phyloP scores from a whole-genome alignment of 192 early-diverging fungal species.

The Gamsiella multidivaricata region DNA sequence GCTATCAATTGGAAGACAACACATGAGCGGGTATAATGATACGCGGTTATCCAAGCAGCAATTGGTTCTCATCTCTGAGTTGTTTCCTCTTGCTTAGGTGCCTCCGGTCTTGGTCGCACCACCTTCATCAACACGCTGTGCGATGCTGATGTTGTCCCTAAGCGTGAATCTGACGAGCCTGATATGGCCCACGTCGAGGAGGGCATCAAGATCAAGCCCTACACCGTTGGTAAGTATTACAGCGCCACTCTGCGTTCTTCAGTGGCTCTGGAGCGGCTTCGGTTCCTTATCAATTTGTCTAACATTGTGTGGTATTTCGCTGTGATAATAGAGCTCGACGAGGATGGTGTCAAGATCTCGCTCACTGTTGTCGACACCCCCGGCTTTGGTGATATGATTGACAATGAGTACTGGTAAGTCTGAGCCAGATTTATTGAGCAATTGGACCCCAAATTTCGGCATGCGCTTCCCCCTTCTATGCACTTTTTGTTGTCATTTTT shows the following conservation, averaged over 20 bases:
- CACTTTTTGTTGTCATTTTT: not conserved
- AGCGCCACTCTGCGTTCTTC: not conserved
- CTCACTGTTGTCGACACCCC: conserved; percentile 99
- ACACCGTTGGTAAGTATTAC: conserved; percentile 74
- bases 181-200: conserved; percentile 86
- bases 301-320: no score
- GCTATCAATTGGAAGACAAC: no score
- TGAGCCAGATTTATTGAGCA: not conserved
- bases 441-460: not conserved
- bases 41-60: no score
- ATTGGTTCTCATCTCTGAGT: no score
- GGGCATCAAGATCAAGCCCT: conserved; percentile 87
- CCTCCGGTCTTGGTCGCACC: conserved; percentile 96
- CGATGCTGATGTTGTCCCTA: conserved; percentile 77
- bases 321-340: conserved; percentile 82
- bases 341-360: conserved; percentile 96
- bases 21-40: no score
- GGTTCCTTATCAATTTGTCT: no score
- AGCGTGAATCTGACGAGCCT: conserved; percentile 71
- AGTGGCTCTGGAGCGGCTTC: no score
- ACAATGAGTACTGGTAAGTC: conserved; percentile 90
- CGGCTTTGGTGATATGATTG: conserved; percentile 97
- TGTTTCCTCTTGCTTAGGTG: conserved; percentile 60
- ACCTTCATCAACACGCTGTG: conserved; percentile 99
- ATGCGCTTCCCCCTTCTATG: not conserved